These are phyloP conservation scores for Artemisia annua DNA, from an alignment of 129 eudicot species.

Conservation along the genomic window DNA sequence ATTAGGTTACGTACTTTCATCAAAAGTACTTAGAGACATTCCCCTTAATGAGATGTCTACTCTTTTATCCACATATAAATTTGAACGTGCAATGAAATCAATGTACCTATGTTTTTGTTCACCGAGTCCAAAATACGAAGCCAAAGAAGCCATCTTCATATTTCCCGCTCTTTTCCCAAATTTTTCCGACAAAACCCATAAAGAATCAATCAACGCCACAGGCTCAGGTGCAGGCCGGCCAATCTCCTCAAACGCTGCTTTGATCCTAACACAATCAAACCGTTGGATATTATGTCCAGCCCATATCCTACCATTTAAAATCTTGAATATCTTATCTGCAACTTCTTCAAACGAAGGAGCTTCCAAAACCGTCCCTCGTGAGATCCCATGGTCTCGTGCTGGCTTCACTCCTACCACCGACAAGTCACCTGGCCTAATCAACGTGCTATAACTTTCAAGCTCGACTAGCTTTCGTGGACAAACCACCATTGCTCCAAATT, in stretches of 20 bases:
- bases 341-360: conserved; percentile 83
- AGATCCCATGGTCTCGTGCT: conserved; percentile 67
- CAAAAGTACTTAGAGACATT: too few species aligned
- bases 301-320: too few species aligned
- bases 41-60: too few species aligned
- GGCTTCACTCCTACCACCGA: conserved; percentile 60
- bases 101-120: conserved; percentile 88
- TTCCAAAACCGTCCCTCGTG: conserved; percentile 48
- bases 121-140: conserved; percentile 86
- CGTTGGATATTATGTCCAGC: too few species aligned
- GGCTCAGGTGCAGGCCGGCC: conserved; percentile 75
- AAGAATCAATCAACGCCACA: conserved; percentile 77
- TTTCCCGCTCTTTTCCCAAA: conserved; percentile 95
- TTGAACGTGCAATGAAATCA: neutral
- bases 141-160: conserved; percentile 99
- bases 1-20: neutral
- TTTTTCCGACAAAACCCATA: conserved; percentile 70
- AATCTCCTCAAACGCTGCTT: conserved; percentile 73
- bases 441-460: conserved; percentile 77
- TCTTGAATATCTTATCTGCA: too few species aligned
- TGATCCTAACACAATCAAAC: conserved; percentile 77
- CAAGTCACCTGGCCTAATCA: conserved; percentile 77
- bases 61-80: neutral
- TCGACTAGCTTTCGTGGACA: conserved; percentile 77
- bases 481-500: conserved; percentile 88